These are phyloP conservation scores for Ascochyta rabiei DNA, from an alignment of 2,329 filamentous ascomycete species.

Conservation along the genomic window DNA sequence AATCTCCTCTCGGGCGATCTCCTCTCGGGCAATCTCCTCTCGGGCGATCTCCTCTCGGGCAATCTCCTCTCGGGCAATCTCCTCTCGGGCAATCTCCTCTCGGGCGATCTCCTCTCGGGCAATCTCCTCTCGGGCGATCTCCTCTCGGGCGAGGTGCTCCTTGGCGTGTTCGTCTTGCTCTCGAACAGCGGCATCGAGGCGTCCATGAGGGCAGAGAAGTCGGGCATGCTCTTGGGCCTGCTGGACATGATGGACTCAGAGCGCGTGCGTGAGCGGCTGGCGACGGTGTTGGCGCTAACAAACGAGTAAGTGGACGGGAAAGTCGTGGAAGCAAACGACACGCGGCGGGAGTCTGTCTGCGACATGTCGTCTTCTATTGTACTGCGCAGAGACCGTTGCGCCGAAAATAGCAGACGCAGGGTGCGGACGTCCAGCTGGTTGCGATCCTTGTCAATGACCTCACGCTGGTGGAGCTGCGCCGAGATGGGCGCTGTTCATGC, in stretches of 20 bases:
- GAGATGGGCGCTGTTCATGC: slow-evolving; percentile 18
- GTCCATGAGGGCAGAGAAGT: slow-evolving; percentile 42
- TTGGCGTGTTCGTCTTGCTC: slow-evolving; percentile 27
- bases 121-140: slow-evolving; percentile 34
- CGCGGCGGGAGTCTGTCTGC: slow-evolving; percentile 10
- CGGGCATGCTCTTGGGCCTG: slow-evolving; percentile 44
- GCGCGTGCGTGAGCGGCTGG: slow-evolving; percentile 6
- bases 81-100: slow-evolving; percentile 27
- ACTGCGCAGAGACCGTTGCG: slow-evolving; percentile 7
- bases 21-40: slow-evolving; percentile 30
- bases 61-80: slow-evolving; percentile 34
- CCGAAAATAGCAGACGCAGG: slow-evolving; percentile 22
- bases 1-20: slow-evolving; percentile 31
- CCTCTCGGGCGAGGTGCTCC: slow-evolving; percentile 30
- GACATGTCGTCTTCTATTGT: slow-evolving; percentile 19
- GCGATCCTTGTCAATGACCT: slow-evolving; percentile 46
- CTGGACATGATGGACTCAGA: slow-evolving; percentile 11
- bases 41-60: slow-evolving; percentile 28
- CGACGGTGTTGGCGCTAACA: slow-evolving; percentile 1
- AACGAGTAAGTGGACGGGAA: slow-evolving; percentile 1
- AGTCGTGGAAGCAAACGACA: slow-evolving; percentile 16
- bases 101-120: slow-evolving; percentile 26
- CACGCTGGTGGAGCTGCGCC: slow-evolving; percentile 23
- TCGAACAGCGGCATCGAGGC: slow-evolving; percentile 34
- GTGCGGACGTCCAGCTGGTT: slow-evolving; percentile 28